Evolutionary conservation across 306 rosid species (phyloP).

Genomic region (Cicer bijugum): DNA sequence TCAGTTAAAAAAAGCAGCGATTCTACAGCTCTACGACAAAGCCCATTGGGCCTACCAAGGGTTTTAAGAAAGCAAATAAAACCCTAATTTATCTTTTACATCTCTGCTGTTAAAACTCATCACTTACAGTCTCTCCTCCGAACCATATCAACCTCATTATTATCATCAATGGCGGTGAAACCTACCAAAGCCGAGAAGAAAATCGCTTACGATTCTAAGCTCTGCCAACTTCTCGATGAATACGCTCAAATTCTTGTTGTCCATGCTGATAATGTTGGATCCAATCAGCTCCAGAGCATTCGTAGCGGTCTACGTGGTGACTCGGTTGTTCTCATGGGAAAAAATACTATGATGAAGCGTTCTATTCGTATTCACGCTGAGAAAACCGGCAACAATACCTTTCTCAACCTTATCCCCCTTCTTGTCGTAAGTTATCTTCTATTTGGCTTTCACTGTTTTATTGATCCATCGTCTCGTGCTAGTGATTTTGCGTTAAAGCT

Average conservation of each 20-base stretch:
- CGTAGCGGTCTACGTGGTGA: constrained; percentile 24
- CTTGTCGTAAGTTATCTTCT: background rate
- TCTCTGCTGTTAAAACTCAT: no score
- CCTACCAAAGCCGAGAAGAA: constrained; percentile 24
- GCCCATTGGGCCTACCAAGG: no score
- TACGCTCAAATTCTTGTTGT: constrained; percentile 24
- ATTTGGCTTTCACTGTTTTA: background rate
- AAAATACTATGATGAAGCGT: constrained; percentile 32
- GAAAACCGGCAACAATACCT: constrained; percentile 11
- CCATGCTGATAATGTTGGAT: constrained; percentile 21
- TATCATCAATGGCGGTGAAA: background rate
- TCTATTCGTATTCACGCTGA: constrained; percentile 15
- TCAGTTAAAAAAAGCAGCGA: no score
- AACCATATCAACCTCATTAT: no score
- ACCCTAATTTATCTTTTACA: no score
- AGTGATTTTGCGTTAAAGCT: background rate
- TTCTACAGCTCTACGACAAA: no score
- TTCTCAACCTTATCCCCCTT: constrained; percentile 18
- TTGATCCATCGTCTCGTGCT: background rate
- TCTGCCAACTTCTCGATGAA: background rate
- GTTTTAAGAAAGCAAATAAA: no score
- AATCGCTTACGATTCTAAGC: constrained; percentile 17
- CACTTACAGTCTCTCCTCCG: no score
- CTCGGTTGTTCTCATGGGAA: constrained; percentile 8
- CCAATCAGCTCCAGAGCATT: constrained; percentile 13